Percentiles rank a stretch among this genome's conserved stretches.
These are phyloP conservation scores for Mucor lusitanicus DNA, from an alignment of 371 early-diverging fungal species.

Conservation along the genomic window DNA sequence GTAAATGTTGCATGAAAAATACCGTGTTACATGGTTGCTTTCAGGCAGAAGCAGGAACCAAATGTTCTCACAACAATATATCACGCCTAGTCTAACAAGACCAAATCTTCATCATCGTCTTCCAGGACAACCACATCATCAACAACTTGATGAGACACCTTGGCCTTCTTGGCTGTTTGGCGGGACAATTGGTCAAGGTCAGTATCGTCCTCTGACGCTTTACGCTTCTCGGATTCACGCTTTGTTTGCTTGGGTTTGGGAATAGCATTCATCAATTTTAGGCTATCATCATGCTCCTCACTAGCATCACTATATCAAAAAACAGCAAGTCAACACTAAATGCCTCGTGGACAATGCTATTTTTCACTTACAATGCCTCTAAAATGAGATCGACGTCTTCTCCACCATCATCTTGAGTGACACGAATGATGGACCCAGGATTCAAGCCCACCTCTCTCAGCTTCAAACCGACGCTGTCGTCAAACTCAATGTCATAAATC, in stretches of 20 bases:
- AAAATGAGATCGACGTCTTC: constrained; percentile 43
- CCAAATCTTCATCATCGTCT: constrained; percentile 23
- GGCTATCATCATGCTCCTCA: neutral
- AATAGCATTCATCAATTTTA: constrained; percentile 20
- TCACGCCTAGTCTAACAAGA: constrained; percentile 13
- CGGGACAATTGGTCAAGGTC: neutral
- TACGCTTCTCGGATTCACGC: constrained; percentile 12
- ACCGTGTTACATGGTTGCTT: neutral
- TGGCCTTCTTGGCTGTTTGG: constrained; percentile 17
- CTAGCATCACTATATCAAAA: constrained; percentile 2
- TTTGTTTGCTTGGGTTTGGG: constrained; percentile 1
- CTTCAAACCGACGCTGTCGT: constrained; percentile 71
- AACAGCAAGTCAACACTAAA: neutral
- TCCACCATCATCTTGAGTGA: constrained; percentile 52
- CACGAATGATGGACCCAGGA: constrained; percentile 59
- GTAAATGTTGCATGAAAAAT: neutral
- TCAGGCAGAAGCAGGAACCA: neutral
- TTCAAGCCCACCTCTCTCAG: constrained; percentile 63
- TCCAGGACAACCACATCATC: constrained; percentile 25
- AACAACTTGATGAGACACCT: constrained; percentile 1
- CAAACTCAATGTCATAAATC: constrained; percentile 90
- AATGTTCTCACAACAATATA: neutral
- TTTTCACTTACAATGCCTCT: constrained; percentile 33
- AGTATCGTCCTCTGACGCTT: constrained; percentile 17
- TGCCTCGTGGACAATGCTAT: neutral